Base-by-base conservation (phyloP, 768 basidiomycete species). In the Chalciporus chontae region DNA sequence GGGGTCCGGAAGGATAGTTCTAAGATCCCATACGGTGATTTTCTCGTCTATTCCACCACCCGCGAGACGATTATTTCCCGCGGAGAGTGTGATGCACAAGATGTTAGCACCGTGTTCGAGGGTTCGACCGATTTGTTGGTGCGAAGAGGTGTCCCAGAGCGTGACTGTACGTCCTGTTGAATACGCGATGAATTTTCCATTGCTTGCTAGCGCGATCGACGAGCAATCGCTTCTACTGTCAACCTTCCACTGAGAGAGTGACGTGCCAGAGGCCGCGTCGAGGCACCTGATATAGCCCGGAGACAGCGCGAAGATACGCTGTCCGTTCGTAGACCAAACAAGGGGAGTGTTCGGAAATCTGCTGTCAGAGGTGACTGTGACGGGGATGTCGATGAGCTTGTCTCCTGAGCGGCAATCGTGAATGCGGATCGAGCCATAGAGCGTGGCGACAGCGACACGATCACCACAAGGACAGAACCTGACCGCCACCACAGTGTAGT, bases 271-370 rank as follows among this genome's bases (percentile, higher is more conserved):
- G 5, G 51, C 57, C 8, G 57, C 43, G 15, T 50, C 46, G 27
- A 58, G 44, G 36, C 57, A 50, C 26, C 59, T 54, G 34, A 58
- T 47, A 39, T 58, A 53, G n/a, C 57, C 57, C 29, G 59, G 52
- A 18, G 57, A 58, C 17, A 47, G 50, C 3, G 43, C 50, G 13
- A 59, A 58, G 29, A 58, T 26, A 34, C 49, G 50, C 3, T 57
- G 47, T 15, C 40, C 49, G 32, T 48, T 48, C 5, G 42, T 9
- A 23, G 49, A 51, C 57, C 56, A 58, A 19, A 42, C 47, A 10
- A 58, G 40, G 6, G 52, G 21, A 9, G 49, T 18, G n/a, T 48
- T 58, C 8, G 41, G 24, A 10, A 7, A 5, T 3, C 49, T n/a
- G 15, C 38, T 34, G 14, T 29, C 39, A 11, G 57, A 27, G n/a